These are phyloP conservation scores for Pseudoneurospora amorphoporcata DNA, from an alignment of 495 filamentous ascomycete genomes.

Conservation along the genomic window DNA sequence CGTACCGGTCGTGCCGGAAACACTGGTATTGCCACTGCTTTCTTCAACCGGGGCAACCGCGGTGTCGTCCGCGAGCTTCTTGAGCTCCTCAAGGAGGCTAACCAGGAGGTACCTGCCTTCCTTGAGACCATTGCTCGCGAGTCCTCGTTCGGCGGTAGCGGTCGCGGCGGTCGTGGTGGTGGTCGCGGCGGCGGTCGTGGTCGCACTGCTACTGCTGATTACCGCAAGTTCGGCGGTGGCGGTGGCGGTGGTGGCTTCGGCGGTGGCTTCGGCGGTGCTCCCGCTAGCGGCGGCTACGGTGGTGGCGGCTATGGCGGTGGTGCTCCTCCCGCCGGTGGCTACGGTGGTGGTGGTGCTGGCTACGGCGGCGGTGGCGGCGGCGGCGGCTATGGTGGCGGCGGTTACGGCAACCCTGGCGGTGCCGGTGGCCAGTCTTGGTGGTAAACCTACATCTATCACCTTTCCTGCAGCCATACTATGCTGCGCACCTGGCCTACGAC, in stretches of 20 bases:
- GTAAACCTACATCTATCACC: constrained; percentile 41
- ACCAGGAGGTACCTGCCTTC: constrained; percentile 91
- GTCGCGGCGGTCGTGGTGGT: constrained; percentile 61
- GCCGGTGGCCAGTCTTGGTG: constrained; percentile 84
- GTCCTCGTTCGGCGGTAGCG: constrained; percentile 66
- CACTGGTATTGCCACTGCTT: constrained; percentile 94
- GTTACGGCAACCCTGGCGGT: constrained; percentile 70
- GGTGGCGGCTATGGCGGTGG: constrained; percentile 44
- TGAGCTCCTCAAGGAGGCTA: constrained; percentile 93
- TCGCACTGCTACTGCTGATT: constrained; percentile 68
- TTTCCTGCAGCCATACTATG: constrained; percentile 6
- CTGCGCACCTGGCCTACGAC: neutral
- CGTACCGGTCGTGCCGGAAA: constrained; percentile 99
- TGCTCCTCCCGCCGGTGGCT: constrained; percentile 49
- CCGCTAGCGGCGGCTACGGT: constrained; percentile 25
- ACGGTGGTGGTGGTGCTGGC: constrained; percentile 53
- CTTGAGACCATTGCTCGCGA: constrained; percentile 94
- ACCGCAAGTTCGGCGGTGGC: constrained; percentile 66
- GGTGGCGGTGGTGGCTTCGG: constrained; percentile 41
- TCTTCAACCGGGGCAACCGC: constrained; percentile 99
- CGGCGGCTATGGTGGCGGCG: constrained; percentile 22
- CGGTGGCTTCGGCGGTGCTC: constrained; percentile 32
- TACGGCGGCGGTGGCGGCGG: constrained; percentile 32
- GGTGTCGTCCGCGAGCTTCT: constrained; percentile 92
- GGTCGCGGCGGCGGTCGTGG: constrained; percentile 54